Evolutionary conservation across 495 filamentous ascomycete genomes (phyloP).

Genomic region (Lepraria neglecta): DNA sequence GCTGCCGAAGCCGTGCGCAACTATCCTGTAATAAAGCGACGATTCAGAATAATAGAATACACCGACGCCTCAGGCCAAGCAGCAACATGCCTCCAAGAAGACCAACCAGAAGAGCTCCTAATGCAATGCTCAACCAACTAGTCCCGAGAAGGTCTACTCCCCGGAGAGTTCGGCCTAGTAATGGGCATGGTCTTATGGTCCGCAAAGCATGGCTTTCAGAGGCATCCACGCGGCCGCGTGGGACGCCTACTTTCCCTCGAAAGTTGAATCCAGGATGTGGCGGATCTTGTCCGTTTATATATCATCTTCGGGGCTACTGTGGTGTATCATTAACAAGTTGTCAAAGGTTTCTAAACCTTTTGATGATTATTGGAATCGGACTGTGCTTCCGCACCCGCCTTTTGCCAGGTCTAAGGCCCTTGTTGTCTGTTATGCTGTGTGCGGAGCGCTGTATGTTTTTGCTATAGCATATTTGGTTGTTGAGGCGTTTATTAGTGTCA

Average conservation of each 20-base stretch:
- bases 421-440: slow-evolving; percentile 14
- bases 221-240: slow-evolving; percentile 31
- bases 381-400: not conserved
- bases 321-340: slow-evolving; percentile 18
- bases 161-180: slow-evolving; percentile 6
- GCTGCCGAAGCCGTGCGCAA: slow-evolving; percentile 10
- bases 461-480: slow-evolving; percentile 30
- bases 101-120: slow-evolving; percentile 11
- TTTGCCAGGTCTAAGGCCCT: slow-evolving; percentile 1
- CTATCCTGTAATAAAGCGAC: slow-evolving; percentile 11
- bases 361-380: slow-evolving; percentile 14
- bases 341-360: slow-evolving; percentile 14
- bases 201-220: slow-evolving; percentile 23
- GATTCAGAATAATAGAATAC: not conserved
- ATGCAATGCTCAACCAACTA: slow-evolving; percentile 7
- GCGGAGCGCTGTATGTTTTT: slow-evolving; percentile 24
- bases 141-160: slow-evolving; percentile 18
- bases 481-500: slow-evolving; percentile 34
- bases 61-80: not conserved
- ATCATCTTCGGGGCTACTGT: slow-evolving; percentile 13
- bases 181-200: slow-evolving; percentile 22
- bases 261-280: slow-evolving; percentile 30
- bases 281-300: slow-evolving; percentile 25
- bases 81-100: not conserved
- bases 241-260: slow-evolving; percentile 31